Evolutionary conservation across 2,329 filamentous ascomycete species (phyloP), one percentile per base, ranked within the genome.

Genomic region (Fusarium mangiferae): DNA sequence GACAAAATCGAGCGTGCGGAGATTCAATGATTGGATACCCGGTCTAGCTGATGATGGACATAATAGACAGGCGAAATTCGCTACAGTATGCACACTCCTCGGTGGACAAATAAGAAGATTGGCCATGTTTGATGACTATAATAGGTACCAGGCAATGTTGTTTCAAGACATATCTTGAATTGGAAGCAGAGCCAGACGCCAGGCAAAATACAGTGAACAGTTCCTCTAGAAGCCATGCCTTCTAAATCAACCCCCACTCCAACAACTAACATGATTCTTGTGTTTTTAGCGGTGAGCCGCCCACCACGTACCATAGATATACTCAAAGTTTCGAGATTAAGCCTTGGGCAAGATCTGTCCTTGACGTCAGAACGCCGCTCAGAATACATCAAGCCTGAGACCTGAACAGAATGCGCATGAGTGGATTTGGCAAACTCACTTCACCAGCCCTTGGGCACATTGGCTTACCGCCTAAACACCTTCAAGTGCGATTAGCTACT

Each of bases 211-310:
- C 24, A 60, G 35, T 38, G 57, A 49, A 45, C 44, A 58, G 58
- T 54, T 70, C 48, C 61, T 69, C 62, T 44, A 64, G 46, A 66
- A 68, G 44, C 39, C 61, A 63, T 48, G 48, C 33, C 55, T 45
- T 51, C 52, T 56, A 55, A 48, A 35, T 28, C 44, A 49, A 38
- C 48, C 61, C 48, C 66, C 69, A 51, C 55, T 70, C 41, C 28
- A 36, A 48, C 35, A 28, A 33, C 45, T 58, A 35, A 61, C 44
- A 71, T 48, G 39, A 70, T 57, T 57, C n/a, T 63, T 52, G 61
- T 52, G 62, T 55, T 28, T 51, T n/a, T 63, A 75, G 76, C 76
- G 76, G 76, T 78, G 76, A 78, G 66, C 35, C 38, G 54, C 41
- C 58, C 35, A 30, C 38, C 45, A 36, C 30, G 39, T 58, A 64